Base-by-base conservation (phyloP, 2,329 filamentous ascomycete genomes). In the Penicillium janthinellum region DNA sequence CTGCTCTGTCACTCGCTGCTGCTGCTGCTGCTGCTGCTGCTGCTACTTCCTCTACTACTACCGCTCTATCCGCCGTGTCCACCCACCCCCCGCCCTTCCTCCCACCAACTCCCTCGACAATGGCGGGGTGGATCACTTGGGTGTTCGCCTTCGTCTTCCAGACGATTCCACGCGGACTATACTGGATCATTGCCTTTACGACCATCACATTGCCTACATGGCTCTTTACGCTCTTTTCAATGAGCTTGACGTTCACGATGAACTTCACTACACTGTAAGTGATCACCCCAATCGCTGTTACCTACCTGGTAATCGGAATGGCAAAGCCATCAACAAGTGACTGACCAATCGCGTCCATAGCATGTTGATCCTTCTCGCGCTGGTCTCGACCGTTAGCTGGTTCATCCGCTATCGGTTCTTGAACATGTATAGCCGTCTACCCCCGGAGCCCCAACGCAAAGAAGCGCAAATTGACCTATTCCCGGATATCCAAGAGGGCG, bases 191-290 rank as follows among this genome's bases (percentile, higher is more conserved):
- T 67, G 91, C 90, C 62, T 90, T 96, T 71, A 85, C 88, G 17
- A 96, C 94, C 28, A 92, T 98, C 67, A 96, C 91, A 15, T 76
- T 97, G 60, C 95, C 95, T 45, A 92, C 91, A 74, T 87, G 95
- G 77, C 85, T 98, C 17, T 99, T 96, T 75, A 90, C 88, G 5
- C 82, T 96, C 63, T 91, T 96, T 72, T 96, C 92, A 5, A 94
- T 92, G 64, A 97, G 91, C 76, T 82, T 96, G 81, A 99, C 95
- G 0, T 91, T 99, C 72, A 99, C 95, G 11, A 96, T 99, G 93
- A 98, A 98, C 75, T 94, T 95, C 68, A 98, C 94, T 20, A 99
- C 95, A 17, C 78, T 99, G 88, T 96, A 86, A 73, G 51, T 35
- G 42, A 17, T 41, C 22, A 42, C 17, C 12, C 34, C 17, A 17